Base-by-base conservation (phyloP, 2,329 filamentous ascomycete genomes). In the Trichoderma sp. region DNA sequence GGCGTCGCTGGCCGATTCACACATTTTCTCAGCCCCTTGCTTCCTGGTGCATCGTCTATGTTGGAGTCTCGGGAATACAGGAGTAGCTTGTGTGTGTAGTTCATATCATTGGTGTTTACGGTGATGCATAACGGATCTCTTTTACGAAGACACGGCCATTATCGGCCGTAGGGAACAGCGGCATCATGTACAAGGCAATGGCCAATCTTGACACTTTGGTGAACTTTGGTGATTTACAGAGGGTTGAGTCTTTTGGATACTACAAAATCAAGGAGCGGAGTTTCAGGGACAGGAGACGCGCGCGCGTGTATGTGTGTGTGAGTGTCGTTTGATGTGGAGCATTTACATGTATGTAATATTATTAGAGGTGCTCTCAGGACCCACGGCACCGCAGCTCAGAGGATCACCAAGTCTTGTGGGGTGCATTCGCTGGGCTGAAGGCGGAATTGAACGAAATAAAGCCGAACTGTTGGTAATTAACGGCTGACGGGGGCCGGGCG, bases 401-500 rank as follows among this genome's bases (percentile, higher is more conserved):
- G 7, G 7, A 45, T 4, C 42, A 19, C 13, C 29, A 19, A 15
- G 19, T 39, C 8, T 25, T 59, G 39, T 59, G 64, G 54, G 54
- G 64, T 67, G 64, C 42, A 37, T 17, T 29, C n/a, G 17, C 25
- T 59, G 64, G 29, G 42, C 53, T 67, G 42, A 67, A 66, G n/a
- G 9, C 8, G 64, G 64, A 66, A 59, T 37, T 66, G 42, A 39
- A 66, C 64, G 64, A 59, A 45, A 59, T 66, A 66, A 50, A 58
- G 64, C 64, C 64, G 53, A 66, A 29, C 22, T n/a, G 15, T 29
- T 25, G 34, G 22, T 42, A 17, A 64, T 56, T 50, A 35, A 50
- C 10, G 53, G 53, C 32, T 25, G 19, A n/a, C 22, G 10, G 34
- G 10, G 34, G n/a, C 39, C 48, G 60, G 48, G 22, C 45, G 48